Conservation (phyloP, 148 eudicot genomes). For the Chenopodium album region DNA sequence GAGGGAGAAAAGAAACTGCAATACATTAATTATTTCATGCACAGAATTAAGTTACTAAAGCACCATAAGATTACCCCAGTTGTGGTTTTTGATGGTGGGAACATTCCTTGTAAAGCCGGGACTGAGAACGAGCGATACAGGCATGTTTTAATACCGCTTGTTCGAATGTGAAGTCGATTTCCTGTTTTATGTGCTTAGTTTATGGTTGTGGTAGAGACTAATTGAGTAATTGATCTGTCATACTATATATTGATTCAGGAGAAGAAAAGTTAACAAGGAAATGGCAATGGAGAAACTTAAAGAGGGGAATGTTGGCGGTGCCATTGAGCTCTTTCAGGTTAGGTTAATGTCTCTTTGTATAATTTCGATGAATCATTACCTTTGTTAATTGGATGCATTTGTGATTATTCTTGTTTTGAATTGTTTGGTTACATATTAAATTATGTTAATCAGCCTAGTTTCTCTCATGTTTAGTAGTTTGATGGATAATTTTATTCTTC, state of each 20-base stretch:
- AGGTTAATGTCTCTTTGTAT: neutral
- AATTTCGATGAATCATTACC: neutral
- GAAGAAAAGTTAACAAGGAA: slow-evolving; percentile 57
- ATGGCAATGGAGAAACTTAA: slow-evolving; percentile 75
- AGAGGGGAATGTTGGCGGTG: slow-evolving; percentile 63
- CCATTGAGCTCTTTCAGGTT: slow-evolving; percentile 79
- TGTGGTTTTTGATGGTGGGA: slow-evolving; percentile 83
- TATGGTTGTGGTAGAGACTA: too few species aligned
- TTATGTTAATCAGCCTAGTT: too few species aligned
- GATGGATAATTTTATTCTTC: too few species aligned
- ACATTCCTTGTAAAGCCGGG: slow-evolving; percentile 64
- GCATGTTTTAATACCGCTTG: slow-evolving; percentile 27
- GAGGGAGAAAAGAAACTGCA: slow-evolving; percentile 76
- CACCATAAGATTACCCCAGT: slow-evolving; percentile 70
- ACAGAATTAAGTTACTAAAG: slow-evolving; percentile 68
- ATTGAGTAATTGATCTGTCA: neutral
- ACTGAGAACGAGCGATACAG: slow-evolving; percentile 70
- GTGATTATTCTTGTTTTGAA: neutral
- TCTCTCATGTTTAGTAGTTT: too few species aligned
- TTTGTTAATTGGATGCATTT: neutral
- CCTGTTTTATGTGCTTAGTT: neutral
- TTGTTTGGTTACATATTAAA: neutral
- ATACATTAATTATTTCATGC: slow-evolving; percentile 74
- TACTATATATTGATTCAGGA: slow-evolving; percentile 35
- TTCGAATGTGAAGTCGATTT: neutral